Evolutionary conservation across 2,329 filamentous ascomycete species (phyloP).

Genomic region (Nakataea oryzae): DNA sequence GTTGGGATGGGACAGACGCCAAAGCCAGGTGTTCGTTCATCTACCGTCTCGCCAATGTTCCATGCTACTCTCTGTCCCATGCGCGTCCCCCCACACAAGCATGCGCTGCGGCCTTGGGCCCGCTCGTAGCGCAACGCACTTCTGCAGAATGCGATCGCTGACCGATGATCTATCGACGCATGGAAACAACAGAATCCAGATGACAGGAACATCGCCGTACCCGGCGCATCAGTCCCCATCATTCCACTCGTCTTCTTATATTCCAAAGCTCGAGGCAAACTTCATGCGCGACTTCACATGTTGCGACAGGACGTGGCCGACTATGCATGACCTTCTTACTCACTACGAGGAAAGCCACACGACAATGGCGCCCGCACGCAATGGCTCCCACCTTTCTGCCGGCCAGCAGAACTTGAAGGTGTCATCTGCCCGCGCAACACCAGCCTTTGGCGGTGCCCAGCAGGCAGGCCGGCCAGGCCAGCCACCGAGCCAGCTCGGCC

Average conservation of each 20-base stretch:
- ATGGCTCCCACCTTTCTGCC: constrained; percentile 12
- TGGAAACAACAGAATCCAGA: constrained; percentile 1
- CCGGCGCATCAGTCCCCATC: constrained; percentile 76
- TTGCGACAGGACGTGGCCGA: constrained; percentile 81
- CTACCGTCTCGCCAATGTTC: not conserved
- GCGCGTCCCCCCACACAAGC: not conserved
- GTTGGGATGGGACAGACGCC: too few relatives aligned
- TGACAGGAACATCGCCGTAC: constrained; percentile 77
- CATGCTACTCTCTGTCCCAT: not conserved
- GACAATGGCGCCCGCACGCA: constrained; percentile 29
- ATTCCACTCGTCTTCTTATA: constrained; percentile 91
- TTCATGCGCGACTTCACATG: constrained; percentile 98
- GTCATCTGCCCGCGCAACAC: not conserved
- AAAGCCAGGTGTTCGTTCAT: not conserved
- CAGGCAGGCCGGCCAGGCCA: constrained; percentile 4
- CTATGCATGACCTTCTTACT: constrained; percentile 86
- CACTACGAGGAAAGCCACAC: constrained; percentile 96
- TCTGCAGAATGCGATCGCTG: not conserved
- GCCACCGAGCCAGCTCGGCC: constrained; percentile 8
- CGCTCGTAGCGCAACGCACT: not conserved
- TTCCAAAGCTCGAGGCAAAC: constrained; percentile 91
- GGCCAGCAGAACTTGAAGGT: constrained; percentile 4
- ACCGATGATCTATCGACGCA: not conserved
- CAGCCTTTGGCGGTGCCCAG: not conserved
- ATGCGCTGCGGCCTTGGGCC: not conserved